These are phyloP conservation scores for Botryotinia convoluta DNA, from an alignment of 2,329 filamentous ascomycete genomes.

Conservation along the genomic window DNA sequence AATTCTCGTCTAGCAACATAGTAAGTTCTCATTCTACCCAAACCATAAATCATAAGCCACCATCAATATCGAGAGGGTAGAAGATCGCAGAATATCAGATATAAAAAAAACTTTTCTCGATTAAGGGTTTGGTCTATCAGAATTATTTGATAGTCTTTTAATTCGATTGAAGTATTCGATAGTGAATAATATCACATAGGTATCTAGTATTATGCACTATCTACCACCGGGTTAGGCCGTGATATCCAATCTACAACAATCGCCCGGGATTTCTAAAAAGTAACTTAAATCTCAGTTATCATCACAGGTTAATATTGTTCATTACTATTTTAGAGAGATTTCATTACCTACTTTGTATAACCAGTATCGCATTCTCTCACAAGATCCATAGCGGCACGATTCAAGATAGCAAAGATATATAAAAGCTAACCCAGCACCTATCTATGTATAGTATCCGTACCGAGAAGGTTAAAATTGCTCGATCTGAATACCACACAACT, in stretches of 20 bases:
- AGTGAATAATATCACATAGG: no score
- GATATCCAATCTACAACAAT: neutral
- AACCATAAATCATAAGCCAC: neutral
- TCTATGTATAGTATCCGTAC: no score
- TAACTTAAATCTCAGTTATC: neutral
- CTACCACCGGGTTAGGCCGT: no score
- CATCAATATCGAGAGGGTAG: neutral
- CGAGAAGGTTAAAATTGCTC: neutral
- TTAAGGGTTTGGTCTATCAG: neutral
- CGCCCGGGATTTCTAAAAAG: no score
- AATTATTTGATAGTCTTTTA: no score
- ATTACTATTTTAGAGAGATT: no score
- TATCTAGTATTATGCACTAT: no score
- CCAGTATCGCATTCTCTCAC: neutral
- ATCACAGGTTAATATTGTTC: neutral
- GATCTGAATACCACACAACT: neutral
- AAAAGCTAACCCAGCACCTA: no score
- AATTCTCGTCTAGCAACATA: neutral
- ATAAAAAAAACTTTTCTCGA: neutral
- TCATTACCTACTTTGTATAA: no score
- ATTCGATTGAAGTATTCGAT: no score
- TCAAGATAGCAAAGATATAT: neutral
- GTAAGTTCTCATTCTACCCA: neutral
- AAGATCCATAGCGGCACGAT: neutral
- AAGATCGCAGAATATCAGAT: neutral